Evolutionary conservation across 2,329 filamentous ascomycete species (phyloP), one percentile per base, ranked within the genome.

Genomic region (Calonectria pauciramosa): DNA sequence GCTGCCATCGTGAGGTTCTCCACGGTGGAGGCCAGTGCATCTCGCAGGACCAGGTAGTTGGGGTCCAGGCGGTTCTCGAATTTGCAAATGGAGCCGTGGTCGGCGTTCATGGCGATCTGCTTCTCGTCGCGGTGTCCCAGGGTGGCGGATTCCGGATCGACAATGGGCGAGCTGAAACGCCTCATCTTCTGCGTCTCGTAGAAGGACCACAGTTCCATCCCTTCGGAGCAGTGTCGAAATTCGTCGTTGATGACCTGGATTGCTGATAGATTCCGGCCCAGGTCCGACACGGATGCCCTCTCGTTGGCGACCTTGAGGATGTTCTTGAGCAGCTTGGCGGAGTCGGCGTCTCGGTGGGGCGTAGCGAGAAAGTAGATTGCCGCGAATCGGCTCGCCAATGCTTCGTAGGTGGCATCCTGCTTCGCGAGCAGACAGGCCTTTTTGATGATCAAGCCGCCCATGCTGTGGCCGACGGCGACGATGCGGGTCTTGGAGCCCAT

Each of bases 381-480:
- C 14, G 80, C 75, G 6, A 86, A 76, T 2, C 82, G 77, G 13
- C 69, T 69, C 7, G 82, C 82, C 7, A 86, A 70, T 10, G 77
- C 70, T 11, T 79, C 74, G 26, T 81, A 83, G 10, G 71, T 73
- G 13, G 80, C 75, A 56, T 86, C 83, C 70, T 85, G 79, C 20
- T 78, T 79, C 11, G 83, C 82, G 11, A 85, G 75, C 34, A 86
- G 81, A 71, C 83, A 86, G 36, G 84, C 83, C 44, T 81, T 75
- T 60, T 81, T 80, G 20, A 76, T 80, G 23, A 87, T 83, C 68
- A 82, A 80, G 14, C 87, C 87, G 1, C 88, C 87, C 87, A 89
- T 88, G 47, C 84, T 86, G 74, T 89, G 88, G 2, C 80, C 86
- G 16, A 89, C 81, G 20, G 89, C 80, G 5, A 89, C 83, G 23